These are phyloP conservation scores for Colletotrichum lupini DNA, from an alignment of 2,329 filamentous ascomycete genomes.

Conservation along the genomic window DNA sequence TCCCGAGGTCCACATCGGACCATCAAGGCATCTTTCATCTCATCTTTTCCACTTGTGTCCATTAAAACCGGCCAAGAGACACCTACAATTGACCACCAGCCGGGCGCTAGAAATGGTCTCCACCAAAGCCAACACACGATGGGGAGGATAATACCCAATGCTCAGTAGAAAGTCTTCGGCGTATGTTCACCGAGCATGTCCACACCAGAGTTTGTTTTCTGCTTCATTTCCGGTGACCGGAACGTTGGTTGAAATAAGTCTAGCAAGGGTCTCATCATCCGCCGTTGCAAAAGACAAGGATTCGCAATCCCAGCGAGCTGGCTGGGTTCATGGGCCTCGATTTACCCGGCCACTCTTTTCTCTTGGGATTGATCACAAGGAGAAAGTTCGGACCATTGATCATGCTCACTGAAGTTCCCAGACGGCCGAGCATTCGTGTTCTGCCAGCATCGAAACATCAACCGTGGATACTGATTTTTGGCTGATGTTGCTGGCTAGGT, in stretches of 20 bases:
- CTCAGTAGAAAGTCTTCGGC: not conserved
- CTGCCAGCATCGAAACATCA: not conserved
- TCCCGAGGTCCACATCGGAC: constrained; percentile 12
- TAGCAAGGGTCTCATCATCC: not conserved
- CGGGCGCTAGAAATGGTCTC: not conserved
- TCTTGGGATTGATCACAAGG: not conserved
- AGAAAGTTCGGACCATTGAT: not conserved
- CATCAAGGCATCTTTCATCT: constrained; percentile 24
- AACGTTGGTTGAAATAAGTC: not conserved
- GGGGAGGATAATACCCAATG: not conserved
- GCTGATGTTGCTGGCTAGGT: not conserved
- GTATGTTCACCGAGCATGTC: not conserved
- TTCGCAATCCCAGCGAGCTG: not conserved
- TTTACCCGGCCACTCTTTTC: constrained; percentile 16
- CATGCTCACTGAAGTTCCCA: not conserved
- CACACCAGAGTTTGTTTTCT: too few species aligned
- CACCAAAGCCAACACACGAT: not conserved
- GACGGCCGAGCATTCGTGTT: not conserved
- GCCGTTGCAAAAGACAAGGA: not conserved
- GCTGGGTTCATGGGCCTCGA: constrained; percentile 21
- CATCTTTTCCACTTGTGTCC: constrained; percentile 14
- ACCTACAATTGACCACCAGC: not conserved
- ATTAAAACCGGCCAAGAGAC: not conserved
- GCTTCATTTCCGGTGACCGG: not conserved
- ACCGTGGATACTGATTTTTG: not conserved